Percentiles rank a stretch among this genome's conserved stretches.
phyloP scores from a whole-genome alignment of 352 stramenopile genomes.

The Globisporangium takayamanum region DNA sequence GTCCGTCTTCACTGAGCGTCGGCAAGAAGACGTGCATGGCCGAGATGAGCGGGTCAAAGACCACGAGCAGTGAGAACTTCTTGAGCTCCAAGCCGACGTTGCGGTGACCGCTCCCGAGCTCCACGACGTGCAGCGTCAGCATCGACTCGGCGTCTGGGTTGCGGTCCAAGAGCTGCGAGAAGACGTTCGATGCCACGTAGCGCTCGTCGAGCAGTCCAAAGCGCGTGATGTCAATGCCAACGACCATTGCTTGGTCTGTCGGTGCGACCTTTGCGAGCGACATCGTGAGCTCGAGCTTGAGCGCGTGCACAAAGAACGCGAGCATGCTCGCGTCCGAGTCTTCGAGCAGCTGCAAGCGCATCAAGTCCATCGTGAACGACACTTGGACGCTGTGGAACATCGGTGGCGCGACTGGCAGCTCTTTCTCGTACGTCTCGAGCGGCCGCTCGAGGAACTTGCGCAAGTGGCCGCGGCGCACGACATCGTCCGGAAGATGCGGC shows the following conservation, averaged over 20 bases:
- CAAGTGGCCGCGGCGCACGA: conserved; percentile 44
- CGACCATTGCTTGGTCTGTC: conserved; percentile 24
- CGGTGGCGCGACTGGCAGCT: conserved; percentile 27
- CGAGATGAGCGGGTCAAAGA: conserved; percentile 71
- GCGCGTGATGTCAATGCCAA: conserved; percentile 47
- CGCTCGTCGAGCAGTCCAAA: conserved; percentile 74
- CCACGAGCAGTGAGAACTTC: conserved; percentile 60
- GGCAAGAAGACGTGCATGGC: conserved; percentile 51
- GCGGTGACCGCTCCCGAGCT: conserved; percentile 47
- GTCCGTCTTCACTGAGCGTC: conserved; percentile 59
- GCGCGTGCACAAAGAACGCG: conserved; percentile 46
- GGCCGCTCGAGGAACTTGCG: conserved; percentile 57
- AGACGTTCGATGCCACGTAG: conserved; percentile 56
- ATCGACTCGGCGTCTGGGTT: conserved; percentile 58
- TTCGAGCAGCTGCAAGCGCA: conserved; percentile 45
- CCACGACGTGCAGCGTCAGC: conserved; percentile 38
- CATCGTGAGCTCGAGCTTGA: conserved; percentile 41
- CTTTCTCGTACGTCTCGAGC: conserved; percentile 54
- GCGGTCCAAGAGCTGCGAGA: conserved; percentile 65
- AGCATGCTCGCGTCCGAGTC: conserved; percentile 42
- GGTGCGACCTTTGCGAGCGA: conserved; percentile 36
- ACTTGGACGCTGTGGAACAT: conserved; percentile 62
- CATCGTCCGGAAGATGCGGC: conserved; percentile 32
- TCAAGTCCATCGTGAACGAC: conserved; percentile 38
- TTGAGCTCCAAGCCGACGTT: conserved; percentile 47